Evolutionary conservation across 768 basidiomycete genomes (phyloP), one percentile per base, ranked within the genome.

Genomic region (Auriscalpium orientale): DNA sequence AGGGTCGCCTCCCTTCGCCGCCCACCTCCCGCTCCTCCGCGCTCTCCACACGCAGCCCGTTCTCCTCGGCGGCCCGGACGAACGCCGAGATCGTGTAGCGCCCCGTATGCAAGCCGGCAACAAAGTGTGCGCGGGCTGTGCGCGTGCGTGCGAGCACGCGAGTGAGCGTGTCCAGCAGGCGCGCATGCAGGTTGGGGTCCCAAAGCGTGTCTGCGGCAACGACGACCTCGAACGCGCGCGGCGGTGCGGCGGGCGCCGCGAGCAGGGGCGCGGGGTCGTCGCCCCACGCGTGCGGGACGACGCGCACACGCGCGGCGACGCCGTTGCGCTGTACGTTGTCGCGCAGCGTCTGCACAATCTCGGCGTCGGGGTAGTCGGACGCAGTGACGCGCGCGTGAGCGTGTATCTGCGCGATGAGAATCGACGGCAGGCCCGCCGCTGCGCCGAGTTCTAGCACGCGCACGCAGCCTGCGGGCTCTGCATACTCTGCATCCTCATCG

Each of bases 131-230:
- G 10, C 85, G 79, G 34, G 87, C 71, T 40, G 71, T 58, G 1
- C 68, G 54, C 10, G 70, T 65, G 51, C 65, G 76, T 49, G 68
- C 72, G 36, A 89, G 73, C 16, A 79, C 79, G 57, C 61, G 55
- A 46, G 68, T 69, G 15, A 91, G 70, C 4, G 84, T 77, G 6
- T 75, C 66, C 38, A 87, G 68, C 53, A 89, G 82, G 10, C 75
- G 59, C 0, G 49, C 58, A 60, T 90, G 88, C 3, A 77, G 59
- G 21, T 82, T 80, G 4, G 84, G 68, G 64, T 89, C 87, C 89
- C 88, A 91, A 1, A 91, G 70, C 34, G 87, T 89, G 64, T 91
- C 89, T 12, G 88, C 84, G 0, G 87, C 86, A 21, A 89, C 58
- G 35, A 91, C 70, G 43, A 87, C 57, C 62, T 91, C 87, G 65